These are phyloP conservation scores for Taphrina confusa DNA, from an alignment of 1,139 yeast genomes.

Conservation along the genomic window DNA sequence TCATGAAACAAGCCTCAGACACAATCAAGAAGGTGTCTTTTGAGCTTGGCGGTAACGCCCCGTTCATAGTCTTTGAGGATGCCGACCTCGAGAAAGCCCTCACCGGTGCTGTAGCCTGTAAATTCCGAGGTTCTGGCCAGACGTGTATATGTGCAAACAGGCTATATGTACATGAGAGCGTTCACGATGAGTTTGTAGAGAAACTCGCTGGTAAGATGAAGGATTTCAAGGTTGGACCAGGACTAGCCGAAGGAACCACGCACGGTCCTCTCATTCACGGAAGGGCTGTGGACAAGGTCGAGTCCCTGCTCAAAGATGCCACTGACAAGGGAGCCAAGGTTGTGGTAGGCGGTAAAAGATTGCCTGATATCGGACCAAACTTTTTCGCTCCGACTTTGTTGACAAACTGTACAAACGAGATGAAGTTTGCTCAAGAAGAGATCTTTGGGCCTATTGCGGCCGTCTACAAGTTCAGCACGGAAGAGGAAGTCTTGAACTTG, in stretches of 20 bases:
- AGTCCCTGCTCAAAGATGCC: constrained; percentile 69
- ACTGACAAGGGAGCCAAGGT: constrained; percentile 70
- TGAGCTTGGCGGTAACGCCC: constrained; percentile 94
- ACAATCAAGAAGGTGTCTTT: constrained; percentile 77
- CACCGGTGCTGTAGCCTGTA: constrained; percentile 54
- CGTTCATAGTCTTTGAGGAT: constrained; percentile 83
- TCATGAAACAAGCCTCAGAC: constrained; percentile 75
- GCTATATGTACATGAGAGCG: constrained; percentile 62
- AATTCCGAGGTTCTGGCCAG: constrained; percentile 54
- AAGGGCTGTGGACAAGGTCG: constrained; percentile 65
- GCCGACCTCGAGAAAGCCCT: constrained; percentile 79
- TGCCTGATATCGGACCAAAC: constrained; percentile 58
- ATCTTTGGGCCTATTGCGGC: constrained; percentile 93
- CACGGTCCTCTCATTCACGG: constrained; percentile 69
- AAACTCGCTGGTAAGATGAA: constrained; percentile 57
- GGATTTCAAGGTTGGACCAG: constrained; percentile 63
- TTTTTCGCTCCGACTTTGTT: constrained; percentile 69
- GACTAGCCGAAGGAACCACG: constrained; percentile 60
- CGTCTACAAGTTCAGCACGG: constrained; percentile 66
- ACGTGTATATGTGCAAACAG: constrained; percentile 80
- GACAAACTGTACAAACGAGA: constrained; percentile 59
- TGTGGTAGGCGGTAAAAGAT: constrained; percentile 59
- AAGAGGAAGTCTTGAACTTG: constrained; percentile 67
- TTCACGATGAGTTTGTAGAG: constrained; percentile 62
- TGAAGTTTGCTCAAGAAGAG: constrained; percentile 64